These are phyloP conservation scores for Sarocladium strictum DNA, from an alignment of 2,329 filamentous ascomycete species.

Conservation along the genomic window DNA sequence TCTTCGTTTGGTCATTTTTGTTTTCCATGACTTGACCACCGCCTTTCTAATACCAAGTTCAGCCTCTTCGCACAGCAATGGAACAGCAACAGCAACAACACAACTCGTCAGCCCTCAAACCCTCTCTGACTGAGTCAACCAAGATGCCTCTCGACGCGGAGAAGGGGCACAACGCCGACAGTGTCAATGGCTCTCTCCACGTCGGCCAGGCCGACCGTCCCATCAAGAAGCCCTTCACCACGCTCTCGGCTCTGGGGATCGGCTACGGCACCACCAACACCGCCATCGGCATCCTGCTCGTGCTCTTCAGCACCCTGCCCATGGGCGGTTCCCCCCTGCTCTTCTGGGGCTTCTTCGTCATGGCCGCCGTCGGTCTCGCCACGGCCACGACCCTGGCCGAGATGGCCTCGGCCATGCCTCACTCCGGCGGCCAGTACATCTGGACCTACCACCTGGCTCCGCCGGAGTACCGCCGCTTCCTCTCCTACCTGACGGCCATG, in stretches of 20 bases:
- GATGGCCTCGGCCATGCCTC: slow-evolving; percentile 22
- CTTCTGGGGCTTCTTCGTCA: slow-evolving; percentile 21
- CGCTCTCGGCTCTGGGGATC: slow-evolving; percentile 20
- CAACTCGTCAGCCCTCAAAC: no score
- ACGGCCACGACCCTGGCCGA: slow-evolving; percentile 19
- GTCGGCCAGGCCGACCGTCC: slow-evolving; percentile 14
- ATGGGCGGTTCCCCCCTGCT: not conserved
- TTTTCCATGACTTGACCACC: no score
- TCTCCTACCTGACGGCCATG: slow-evolving; percentile 19
- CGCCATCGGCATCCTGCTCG: slow-evolving; percentile 17
- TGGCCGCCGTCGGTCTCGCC: slow-evolving; percentile 18
- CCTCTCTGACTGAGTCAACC: no score
- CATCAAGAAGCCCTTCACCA: slow-evolving; percentile 25
- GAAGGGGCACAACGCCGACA: not conserved
- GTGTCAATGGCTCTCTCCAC: not conserved
- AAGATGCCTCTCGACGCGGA: not conserved
- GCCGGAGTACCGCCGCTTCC: slow-evolving; percentile 10
- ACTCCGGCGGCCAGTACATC: slow-evolving; percentile 22
- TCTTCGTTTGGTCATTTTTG: no score
- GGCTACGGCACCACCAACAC: slow-evolving; percentile 22
- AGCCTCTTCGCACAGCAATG: no score
- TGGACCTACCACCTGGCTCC: slow-evolving; percentile 20
- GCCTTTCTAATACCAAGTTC: no score
- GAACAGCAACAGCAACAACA: not conserved
- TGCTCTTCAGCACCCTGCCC: slow-evolving; percentile 12